Evolutionary conservation across 176 grass and related monocot genomes (phyloP).

Genomic region (Ensete glaucum): DNA sequence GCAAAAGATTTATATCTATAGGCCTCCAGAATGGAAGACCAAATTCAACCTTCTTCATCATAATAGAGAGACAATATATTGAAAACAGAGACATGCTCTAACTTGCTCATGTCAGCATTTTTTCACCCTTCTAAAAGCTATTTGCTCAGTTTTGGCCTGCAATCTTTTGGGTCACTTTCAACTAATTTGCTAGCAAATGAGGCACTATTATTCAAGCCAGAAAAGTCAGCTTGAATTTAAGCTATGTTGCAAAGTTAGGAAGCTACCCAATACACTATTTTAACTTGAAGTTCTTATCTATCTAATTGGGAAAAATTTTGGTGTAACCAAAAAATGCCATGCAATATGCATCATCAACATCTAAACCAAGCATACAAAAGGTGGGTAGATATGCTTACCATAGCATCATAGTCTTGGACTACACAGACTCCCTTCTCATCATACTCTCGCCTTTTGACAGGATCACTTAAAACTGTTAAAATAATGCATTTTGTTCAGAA

Average conservation of each 20-base stretch:
- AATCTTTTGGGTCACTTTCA: not conserved
- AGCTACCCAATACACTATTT: not conserved
- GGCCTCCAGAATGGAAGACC: not conserved
- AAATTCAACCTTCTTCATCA: not conserved
- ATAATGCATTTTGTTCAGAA: constrained; percentile 16
- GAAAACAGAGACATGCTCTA: not conserved
- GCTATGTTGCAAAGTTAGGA: not conserved
- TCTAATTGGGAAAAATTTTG: not conserved
- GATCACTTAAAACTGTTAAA: constrained; percentile 78
- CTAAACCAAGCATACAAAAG: not conserved
- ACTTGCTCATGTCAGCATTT: no score
- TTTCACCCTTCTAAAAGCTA: not conserved
- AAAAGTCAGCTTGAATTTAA: not conserved
- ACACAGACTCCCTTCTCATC: constrained; percentile 57
- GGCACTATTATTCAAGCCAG: not conserved
- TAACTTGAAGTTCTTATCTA: not conserved
- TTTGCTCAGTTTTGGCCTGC: not conserved
- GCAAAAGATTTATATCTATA: not conserved
- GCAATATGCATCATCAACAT: not conserved
- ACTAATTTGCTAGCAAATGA: not conserved
- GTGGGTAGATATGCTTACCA: constrained; percentile 28
- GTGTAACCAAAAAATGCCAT: not conserved
- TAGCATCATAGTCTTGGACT: constrained; percentile 70
- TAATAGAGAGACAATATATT: no score
- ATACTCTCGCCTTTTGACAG: constrained; percentile 75